A percentile compares a stretch with the other conserved stretches of the same genome.
Evolutionary conservation across 441 rosid species (phyloP).

Genomic region (Monsonia emarginata): DNA sequence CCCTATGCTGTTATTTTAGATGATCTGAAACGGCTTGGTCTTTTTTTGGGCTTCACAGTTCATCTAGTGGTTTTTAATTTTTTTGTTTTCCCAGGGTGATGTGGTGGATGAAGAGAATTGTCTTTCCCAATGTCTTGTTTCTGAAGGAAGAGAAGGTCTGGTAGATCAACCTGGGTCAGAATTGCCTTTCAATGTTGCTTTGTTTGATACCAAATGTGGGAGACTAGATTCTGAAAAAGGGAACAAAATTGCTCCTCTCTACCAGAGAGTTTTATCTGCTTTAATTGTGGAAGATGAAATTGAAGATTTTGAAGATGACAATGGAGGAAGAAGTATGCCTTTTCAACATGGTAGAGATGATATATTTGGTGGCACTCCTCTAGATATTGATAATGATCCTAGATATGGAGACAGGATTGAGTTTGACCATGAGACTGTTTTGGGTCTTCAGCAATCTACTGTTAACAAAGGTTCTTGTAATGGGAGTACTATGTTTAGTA

Average conservation of each 20-base stretch:
- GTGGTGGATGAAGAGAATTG: constrained; percentile 32
- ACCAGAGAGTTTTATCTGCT: constrained; percentile 85
- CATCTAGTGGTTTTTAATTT: constrained; percentile 9
- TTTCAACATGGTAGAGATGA: constrained; percentile 71
- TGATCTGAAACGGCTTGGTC: constrained; percentile 36
- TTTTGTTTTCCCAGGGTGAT: constrained; percentile 36
- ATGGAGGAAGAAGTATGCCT: constrained; percentile 49
- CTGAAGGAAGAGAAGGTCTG: constrained; percentile 29
- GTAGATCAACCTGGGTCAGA: constrained; percentile 27
- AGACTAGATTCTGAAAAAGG: constrained; percentile 39
- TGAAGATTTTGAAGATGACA: constrained; percentile 38
- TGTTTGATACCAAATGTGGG: constrained; percentile 28
- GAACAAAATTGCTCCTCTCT: constrained; percentile 56
- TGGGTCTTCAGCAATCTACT: constrained; percentile 49
- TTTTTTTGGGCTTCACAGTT: not conserved
- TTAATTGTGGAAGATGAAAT: constrained; percentile 87
- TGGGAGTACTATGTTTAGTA: constrained; percentile 47
- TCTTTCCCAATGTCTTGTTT: constrained; percentile 22
- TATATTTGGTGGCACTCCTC: constrained; percentile 67
- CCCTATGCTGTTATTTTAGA: constrained; percentile 21
- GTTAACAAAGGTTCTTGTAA: constrained; percentile 51
- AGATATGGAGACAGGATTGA: constrained; percentile 68
- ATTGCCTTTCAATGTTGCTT: constrained; percentile 27
- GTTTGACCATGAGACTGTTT: constrained; percentile 58
- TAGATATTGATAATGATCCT: constrained; percentile 50